Percentiles rank a stretch among this genome's conserved stretches.
phyloP scores from a whole-genome alignment of 139 green algal species.

The Chlamydomonas applanata region DNA sequence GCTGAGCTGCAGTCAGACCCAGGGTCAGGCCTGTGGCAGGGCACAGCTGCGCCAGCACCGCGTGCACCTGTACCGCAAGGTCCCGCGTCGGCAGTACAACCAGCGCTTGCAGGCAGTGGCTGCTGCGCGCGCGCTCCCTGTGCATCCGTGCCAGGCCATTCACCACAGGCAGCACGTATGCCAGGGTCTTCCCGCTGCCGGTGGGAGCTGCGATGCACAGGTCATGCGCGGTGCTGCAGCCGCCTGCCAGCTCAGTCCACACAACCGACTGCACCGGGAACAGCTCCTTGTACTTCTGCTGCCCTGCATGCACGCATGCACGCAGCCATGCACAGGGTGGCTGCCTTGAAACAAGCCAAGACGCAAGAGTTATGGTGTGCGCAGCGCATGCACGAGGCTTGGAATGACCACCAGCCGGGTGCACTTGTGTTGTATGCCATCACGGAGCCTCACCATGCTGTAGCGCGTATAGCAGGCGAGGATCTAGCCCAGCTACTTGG shows the following conservation, averaged over 20 bases:
- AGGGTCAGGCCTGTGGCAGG: constrained; percentile 52
- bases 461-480: constrained; percentile 31
- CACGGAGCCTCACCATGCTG: neutral
- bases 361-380: too few species aligned
- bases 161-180: constrained; percentile 80
- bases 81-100: constrained; percentile 82
- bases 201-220: constrained; percentile 86
- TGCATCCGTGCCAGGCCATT: constrained; percentile 54
- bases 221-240: constrained; percentile 67
- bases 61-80: constrained; percentile 74
- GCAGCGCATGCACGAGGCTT: too few species aligned
- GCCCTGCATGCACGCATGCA: too few species aligned
- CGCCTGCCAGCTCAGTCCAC: constrained; percentile 70
- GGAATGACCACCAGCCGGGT: too few species aligned
- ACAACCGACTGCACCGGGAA: constrained; percentile 48
- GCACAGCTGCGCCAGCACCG: constrained; percentile 56
- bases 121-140: constrained; percentile 8
- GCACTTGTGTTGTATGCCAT: too few species aligned
- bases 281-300: constrained; percentile 6
- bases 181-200: constrained; percentile 88
- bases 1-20: constrained; percentile 51
- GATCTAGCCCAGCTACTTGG: constrained; percentile 58
- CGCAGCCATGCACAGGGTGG: too few species aligned
- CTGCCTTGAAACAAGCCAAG: neutral
- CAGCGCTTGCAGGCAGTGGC: constrained; percentile 52